These are phyloP conservation scores for Yamadazyma atlantica DNA, from an alignment of 1,139 yeast genomes.

Conservation along the genomic window DNA sequence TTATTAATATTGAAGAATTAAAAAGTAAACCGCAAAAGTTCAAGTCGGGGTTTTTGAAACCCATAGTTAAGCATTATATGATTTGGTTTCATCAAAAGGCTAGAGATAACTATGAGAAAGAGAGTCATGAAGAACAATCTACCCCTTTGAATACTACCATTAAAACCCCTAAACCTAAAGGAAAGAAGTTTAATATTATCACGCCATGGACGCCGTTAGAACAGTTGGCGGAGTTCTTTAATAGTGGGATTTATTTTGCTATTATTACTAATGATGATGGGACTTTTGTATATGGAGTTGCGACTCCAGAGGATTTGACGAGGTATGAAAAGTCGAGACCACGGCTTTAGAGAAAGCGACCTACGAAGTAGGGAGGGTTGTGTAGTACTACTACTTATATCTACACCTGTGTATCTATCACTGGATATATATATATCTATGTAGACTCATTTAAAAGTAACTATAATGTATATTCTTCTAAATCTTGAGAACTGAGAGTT, in stretches of 20 bases:
- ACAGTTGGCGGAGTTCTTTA: conserved; percentile 52
- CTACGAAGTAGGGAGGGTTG: too few species aligned
- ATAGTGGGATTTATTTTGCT: conserved; percentile 54
- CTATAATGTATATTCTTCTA: too few species aligned
- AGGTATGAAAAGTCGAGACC: conserved; percentile 57
- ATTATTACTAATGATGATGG: conserved; percentile 56
- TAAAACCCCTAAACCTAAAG: conserved; percentile 25
- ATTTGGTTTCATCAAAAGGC: conserved; percentile 45
- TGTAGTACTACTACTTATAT: too few species aligned
- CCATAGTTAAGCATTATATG: conserved; percentile 40
- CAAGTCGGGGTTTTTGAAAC: conserved; percentile 26
- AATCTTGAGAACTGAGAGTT: too few species aligned
- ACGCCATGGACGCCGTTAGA: conserved; percentile 63
- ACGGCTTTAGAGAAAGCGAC: conserved; percentile 32
- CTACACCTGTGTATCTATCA: too few species aligned
- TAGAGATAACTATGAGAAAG: conserved; percentile 29
- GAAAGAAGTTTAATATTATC: conserved; percentile 40
- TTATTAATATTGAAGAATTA: conserved; percentile 52
- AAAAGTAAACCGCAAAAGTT: conserved; percentile 22
- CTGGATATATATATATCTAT: too few species aligned
- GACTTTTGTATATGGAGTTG: conserved; percentile 61
- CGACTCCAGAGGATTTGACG: conserved; percentile 60
- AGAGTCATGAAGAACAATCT: conserved; percentile 10
- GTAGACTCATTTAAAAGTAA: too few species aligned
- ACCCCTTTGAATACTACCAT: conserved; percentile 23